These are phyloP conservation scores for Kodamaea derodonti DNA, from an alignment of 1,139 yeast genomes.

Conservation along the genomic window DNA sequence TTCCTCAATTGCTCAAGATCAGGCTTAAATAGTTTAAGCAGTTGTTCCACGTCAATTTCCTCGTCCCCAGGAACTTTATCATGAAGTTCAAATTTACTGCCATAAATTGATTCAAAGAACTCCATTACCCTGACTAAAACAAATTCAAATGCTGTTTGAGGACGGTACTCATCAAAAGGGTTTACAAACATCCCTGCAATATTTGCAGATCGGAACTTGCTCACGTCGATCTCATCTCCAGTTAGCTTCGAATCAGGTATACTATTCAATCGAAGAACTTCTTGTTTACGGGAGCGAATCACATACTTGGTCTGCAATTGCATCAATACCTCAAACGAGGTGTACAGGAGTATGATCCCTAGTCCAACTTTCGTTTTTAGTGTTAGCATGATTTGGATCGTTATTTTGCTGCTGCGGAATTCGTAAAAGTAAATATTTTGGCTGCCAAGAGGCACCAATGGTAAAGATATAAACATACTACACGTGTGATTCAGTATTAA, in stretches of 20 bases:
- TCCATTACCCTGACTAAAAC: slow-evolving; percentile 68
- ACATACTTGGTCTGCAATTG: slow-evolving; percentile 53
- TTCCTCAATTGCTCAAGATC: slow-evolving; percentile 42
- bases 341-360: slow-evolving; percentile 58
- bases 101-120: slow-evolving; percentile 57
- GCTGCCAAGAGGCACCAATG: too few relatives aligned
- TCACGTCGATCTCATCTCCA: slow-evolving; percentile 16
- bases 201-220: slow-evolving; percentile 46
- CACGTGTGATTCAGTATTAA: too few relatives aligned
- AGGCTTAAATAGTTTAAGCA: slow-evolving; percentile 60
- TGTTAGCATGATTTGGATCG: slow-evolving; percentile 8
- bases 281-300: slow-evolving; percentile 49
- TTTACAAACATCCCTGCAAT: slow-evolving; percentile 82
- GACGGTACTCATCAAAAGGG: slow-evolving; percentile 88
- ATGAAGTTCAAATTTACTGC: slow-evolving; percentile 54
- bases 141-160: slow-evolving; percentile 87
- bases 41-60: slow-evolving; percentile 42
- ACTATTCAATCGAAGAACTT: slow-evolving; percentile 9
- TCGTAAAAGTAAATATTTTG: too few relatives aligned
- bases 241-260: neutral
- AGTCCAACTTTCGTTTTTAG: slow-evolving; percentile 40
- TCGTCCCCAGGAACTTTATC: slow-evolving; percentile 46
- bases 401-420: neutral
- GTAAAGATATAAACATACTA: too few relatives aligned
- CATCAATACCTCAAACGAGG: slow-evolving; percentile 65